Evolutionary conservation across 2,329 filamentous ascomycete species (phyloP), one percentile per base, ranked within the genome.

Genomic region (Beauveria medogensis): DNA sequence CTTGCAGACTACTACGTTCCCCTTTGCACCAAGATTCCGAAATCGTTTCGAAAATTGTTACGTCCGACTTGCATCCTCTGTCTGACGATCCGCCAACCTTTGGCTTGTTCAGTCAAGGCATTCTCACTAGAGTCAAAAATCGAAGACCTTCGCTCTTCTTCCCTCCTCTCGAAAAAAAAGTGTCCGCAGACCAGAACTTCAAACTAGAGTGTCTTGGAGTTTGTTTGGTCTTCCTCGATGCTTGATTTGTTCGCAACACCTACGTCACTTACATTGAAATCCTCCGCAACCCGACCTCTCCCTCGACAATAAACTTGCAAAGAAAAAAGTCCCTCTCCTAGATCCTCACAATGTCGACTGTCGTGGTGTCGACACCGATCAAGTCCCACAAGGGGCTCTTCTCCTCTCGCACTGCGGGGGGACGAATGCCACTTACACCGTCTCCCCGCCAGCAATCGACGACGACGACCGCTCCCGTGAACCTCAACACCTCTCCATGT

Each of bases 371-470:
- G 70, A 97, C 94, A 64, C 94, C 94, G 63, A 82, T 94, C 73
- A 97, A 97, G 83, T 94, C 90, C 82, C 93, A 96, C 76, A 87
- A 89, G 77, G 91, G 92, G 63, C 84, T 97, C 70, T 97, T 97
- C 80, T 92, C 89, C 67, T 86, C 90, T 68, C 92, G 92, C 74
- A 94, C 92, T 73, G 94, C 92, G 75, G 92, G 93, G 78, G 92
- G 92, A 73, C 91, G 94, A 64, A 92, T 96, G 82, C 92, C 94
- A 68, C 80, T 99, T 72, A 97, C 93, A 4, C 93, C 94, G 37
- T 97, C 93, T 62, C 94, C 94, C 62, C 85, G 87, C 67, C 85
- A 88, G 67, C 84, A 86, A 65, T 79, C 80, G 40, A 76, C 79
- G 37, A 80, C 77, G 54, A 75, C 78, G 48, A 79, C 77, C 46